Evolutionary conservation across 148 eudicot genomes (phyloP), one percentile per base, ranked within the genome.

Genomic region (Limonium bicolor): DNA sequence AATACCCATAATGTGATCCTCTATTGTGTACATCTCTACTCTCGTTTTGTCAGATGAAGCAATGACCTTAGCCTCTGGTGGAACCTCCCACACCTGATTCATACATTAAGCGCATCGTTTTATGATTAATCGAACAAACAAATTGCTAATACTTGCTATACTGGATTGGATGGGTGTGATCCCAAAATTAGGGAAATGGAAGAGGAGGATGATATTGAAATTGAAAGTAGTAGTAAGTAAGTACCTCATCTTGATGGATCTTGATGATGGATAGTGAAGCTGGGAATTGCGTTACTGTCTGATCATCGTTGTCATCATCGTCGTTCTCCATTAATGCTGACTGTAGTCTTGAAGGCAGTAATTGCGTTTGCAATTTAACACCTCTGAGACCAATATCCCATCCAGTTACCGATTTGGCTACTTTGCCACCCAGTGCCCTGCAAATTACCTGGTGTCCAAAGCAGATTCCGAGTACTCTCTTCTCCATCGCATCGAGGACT

Each of bases 381-480:
- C 67, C 53, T 42, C 81, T 76, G 25, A 84, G 13, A 7, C 88
- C 88, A 37, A 84, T 47, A 29, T 84, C 94, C 94, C 94, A 84
- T 1, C 94, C 85, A 22, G 54, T 61, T 10, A 27, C 15, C 0
- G 88, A 51, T 33, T 65, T 77, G 20, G 64, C 81, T 12, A 77
- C 87, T 60, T 68, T 73, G 8, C 94, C 94, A 36, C 94, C 88
- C 40, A 84, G 56, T 62, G 85, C 76, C 43, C 94, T 66, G 22
- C 82, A 69, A 23, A 78, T 40, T 5, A 74, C 62, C 76, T 83
- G 88, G 46, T 82, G 94, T 4, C 94, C 94, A 43, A 82, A 82
- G 59, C 94, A 82, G 13, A 82, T 65, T 5, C 94, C 94, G 29
- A 83, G 87, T 14, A 79, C 62, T 47, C 66, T 79, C 60, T 70